Evolutionary conservation across 1,139 yeast species (phyloP), one percentile per base, ranked within the genome.

Genomic region (Blastobotrys persicus): DNA sequence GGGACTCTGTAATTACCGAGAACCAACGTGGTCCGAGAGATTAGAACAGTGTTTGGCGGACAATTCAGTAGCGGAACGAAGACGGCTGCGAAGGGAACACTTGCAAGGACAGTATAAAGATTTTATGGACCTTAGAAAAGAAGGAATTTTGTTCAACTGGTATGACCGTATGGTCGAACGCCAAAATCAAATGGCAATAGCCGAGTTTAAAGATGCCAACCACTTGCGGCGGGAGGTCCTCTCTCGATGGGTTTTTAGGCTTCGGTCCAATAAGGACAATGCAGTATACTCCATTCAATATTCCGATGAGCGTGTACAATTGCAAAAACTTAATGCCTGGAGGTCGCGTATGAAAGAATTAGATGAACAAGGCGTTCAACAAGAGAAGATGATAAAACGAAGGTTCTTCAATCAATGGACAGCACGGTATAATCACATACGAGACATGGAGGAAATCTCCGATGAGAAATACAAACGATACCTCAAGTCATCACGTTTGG

Each of bases 1-100:
- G 34, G 54, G 54, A 37, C 48, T 58, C 14, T 56, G 60, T 26
- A 50, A 47, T n/a, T 58, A 57, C 43, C 42, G 42, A 6, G 42
- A 45, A 35, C 44, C 45, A 4, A 50, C 59, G 2, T 58, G 62
- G 62, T 42, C 47, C 5, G 45, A 42, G 33, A 47, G 62, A 6
- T 44, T 58, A 13, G 52, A 53, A 12, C 55, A 48, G 17, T 51
- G 53, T 34, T 31, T 58, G 13, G 37, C 37, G 14, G 62, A 58
- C 32, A 48, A 54, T 40, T 51, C 60, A 11, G 44, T 46, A 9
- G 46, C 40, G 17, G 57, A 50, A 31, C 40, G 40, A 14, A 44
- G 47, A 13, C 20, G 42, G 41, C 39, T 34, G 31, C 42, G 45
- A 14, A 45, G 41, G 13, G 41, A 34, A 12, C 38, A 35, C 5